Base-by-base conservation (phyloP, 164 flowering plant genomes). In the Macadamia integrifolia region DNA sequence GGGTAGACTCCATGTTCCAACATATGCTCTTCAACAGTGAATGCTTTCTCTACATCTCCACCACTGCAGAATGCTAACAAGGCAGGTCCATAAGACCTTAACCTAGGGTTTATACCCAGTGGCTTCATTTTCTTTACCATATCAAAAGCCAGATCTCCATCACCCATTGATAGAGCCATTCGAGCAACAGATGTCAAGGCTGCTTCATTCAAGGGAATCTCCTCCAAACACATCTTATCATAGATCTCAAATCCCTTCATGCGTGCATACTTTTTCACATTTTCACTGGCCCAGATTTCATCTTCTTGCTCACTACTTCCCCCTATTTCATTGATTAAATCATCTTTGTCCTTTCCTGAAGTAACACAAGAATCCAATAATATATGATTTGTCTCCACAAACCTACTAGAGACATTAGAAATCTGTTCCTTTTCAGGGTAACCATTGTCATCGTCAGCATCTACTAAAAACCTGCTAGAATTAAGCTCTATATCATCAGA, bases 41-140 rank as follows among this genome's bases (percentile, higher is more conserved):
- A 92, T 58, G 98, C 98, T 50, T 85, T 84, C 10, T 85, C 87
- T 35, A 85, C 23, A 32, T 86, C 83, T 53, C 90, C 90, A 68
- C 61, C 81, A 57, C 56, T 78, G 82, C 91, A 88, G 61, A 83
- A 92, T 18, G 77, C 75, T 72, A 86, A 82, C 29, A 92, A 61
- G 43, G 96, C 92, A 71, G 96, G 96, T 59, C 88, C 87, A 76
- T 92, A 92, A 6, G 98, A 90, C 60, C 98, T 75, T 58, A 92
- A 72, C 75, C 82, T 82, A 30, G 94, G 94, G 71, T 75, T 86
- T 80, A 90, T 82, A 40, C 89, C 91, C 69, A 79, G 56, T 60
- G 73, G 67, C 67, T 84, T 81, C 90, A 92, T 88, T 75, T 82
- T 78, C 75, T 85, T 87, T 64, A 90, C 92, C 82, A 86, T 78